Conservation (phyloP, 805 yeast genomes). For the Schwanniomyces yamadae region DNA sequence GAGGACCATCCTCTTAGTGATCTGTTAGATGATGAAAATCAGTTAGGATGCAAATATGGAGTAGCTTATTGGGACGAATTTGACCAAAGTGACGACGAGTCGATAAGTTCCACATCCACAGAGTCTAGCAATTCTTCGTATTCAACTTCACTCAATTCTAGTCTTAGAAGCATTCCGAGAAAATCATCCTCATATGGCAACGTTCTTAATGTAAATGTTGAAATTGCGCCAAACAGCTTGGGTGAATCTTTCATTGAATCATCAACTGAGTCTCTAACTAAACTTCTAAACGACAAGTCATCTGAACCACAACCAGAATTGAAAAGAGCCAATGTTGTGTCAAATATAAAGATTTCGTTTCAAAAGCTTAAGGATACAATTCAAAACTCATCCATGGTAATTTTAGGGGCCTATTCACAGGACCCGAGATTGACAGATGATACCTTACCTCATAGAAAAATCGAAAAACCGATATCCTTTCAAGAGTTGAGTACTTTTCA, state of each 20-base stretch:
- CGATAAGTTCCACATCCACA: not conserved
- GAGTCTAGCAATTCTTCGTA: not conserved
- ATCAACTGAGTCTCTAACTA: constrained; percentile 8
- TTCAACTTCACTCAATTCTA: not conserved
- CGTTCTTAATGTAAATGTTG: not conserved
- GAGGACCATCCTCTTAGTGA: constrained; percentile 5
- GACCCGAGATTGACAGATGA: constrained; percentile 16
- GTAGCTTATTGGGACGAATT: not conserved
- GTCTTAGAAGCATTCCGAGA: constrained; percentile 4
- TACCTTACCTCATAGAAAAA: constrained; percentile 8
- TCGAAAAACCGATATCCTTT: not conserved
- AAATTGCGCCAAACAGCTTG: not conserved
- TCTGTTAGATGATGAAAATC: not conserved
- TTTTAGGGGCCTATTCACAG: constrained; percentile 7
- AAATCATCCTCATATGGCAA: constrained; percentile 9
- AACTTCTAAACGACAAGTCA: constrained; percentile 4
- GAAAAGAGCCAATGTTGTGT: constrained; percentile 6
- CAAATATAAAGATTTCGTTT: constrained; percentile 15
- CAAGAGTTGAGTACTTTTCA: constrained; percentile 16
- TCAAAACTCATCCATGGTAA: not conserved
- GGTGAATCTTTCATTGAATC: not conserved
- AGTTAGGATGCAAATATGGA: no score
- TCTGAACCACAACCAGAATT: not conserved
- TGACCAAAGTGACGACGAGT: constrained; percentile 1
- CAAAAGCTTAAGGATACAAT: constrained; percentile 9